A percentile compares a stretch with the other conserved stretches of the same genome.
These are phyloP conservation scores for Tephrocybe sp. DNA, from an alignment of 768 basidiomycete species.

Conservation along the genomic window DNA sequence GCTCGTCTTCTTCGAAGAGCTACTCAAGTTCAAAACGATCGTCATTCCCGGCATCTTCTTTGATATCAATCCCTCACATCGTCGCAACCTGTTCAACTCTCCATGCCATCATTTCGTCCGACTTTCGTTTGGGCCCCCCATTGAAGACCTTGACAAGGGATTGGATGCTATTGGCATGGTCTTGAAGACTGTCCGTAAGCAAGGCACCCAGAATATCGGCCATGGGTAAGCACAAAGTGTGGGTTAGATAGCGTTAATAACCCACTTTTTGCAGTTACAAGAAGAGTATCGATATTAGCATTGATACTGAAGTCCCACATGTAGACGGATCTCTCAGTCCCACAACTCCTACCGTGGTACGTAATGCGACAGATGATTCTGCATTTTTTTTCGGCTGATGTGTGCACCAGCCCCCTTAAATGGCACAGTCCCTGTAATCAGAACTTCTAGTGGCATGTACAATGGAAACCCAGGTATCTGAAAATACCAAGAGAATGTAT, in stretches of 20 bases:
- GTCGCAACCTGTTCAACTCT: constrained; percentile 86
- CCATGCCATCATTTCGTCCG: constrained; percentile 91
- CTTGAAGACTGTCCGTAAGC: constrained; percentile 63
- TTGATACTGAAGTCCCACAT: constrained; percentile 15
- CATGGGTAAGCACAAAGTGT: constrained; percentile 44
- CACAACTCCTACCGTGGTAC: constrained; percentile 9
- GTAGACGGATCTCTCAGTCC: constrained; percentile 16
- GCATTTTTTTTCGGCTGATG: neutral
- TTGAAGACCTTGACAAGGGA: constrained; percentile 78
- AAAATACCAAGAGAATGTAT: no score
- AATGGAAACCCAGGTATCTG: no score
- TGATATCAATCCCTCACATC: constrained; percentile 77
- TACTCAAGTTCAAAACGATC: constrained; percentile 87
- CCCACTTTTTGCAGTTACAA: constrained; percentile 26
- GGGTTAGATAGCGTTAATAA: neutral
- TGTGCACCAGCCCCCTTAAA: neutral
- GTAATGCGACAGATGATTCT: neutral
- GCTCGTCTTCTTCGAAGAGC: constrained; percentile 91
- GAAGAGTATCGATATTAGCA: constrained; percentile 19
- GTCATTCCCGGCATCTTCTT: constrained; percentile 92
- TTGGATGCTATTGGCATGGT: constrained; percentile 85
- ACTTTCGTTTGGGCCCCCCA: constrained; percentile 80
- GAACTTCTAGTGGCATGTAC: no score
- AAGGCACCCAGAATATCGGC: constrained; percentile 61
- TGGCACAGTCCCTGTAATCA: neutral